Percentiles rank a stretch among this genome's conserved stretches.
phyloP scores from a whole-genome alignment of 768 basidiomycete genomes.

The Hericium coralloides region DNA sequence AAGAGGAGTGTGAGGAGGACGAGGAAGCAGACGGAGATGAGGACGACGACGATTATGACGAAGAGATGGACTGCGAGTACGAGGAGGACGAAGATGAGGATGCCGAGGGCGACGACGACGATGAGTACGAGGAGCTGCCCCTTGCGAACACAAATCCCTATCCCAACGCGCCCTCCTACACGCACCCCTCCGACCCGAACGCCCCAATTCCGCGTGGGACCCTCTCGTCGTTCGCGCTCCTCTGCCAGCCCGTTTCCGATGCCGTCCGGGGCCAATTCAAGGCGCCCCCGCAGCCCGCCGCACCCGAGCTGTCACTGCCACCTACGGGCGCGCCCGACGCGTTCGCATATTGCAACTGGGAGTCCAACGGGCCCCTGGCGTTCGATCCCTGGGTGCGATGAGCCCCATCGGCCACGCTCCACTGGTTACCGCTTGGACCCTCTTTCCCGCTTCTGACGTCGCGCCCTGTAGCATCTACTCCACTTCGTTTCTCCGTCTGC shows the following conservation, averaged over 20 bases:
- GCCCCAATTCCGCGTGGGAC: slow-evolving; percentile 3
- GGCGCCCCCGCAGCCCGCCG: not conserved
- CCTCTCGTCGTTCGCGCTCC: slow-evolving; percentile 6
- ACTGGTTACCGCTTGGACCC: too few species aligned
- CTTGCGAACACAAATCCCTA: not conserved
- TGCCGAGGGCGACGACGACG: not conserved
- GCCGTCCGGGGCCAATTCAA: slow-evolving; percentile 9
- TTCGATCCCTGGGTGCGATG: too few species aligned
- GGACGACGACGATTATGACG: slow-evolving; percentile 1
- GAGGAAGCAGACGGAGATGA: slow-evolving; percentile 6
- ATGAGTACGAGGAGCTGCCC: not conserved
- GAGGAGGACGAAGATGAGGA: slow-evolving; percentile 6
- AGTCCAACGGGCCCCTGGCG: too few species aligned
- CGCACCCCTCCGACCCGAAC: not conserved
- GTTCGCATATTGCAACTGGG: too few species aligned
- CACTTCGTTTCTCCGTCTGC: too few species aligned
- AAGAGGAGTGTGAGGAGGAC: slow-evolving; percentile 5
- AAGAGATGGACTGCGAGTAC: not conserved
- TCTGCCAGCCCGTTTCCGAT: slow-evolving; percentile 11
- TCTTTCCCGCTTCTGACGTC: too few species aligned
- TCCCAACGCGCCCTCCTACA: not conserved
- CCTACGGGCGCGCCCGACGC: too few species aligned
- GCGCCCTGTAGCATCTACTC: too few species aligned
- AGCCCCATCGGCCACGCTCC: too few species aligned
- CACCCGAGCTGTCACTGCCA: too few species aligned